Evolutionary conservation across 148 eudicot genomes (phyloP).

Genomic region (Amaranthus cruentus): DNA sequence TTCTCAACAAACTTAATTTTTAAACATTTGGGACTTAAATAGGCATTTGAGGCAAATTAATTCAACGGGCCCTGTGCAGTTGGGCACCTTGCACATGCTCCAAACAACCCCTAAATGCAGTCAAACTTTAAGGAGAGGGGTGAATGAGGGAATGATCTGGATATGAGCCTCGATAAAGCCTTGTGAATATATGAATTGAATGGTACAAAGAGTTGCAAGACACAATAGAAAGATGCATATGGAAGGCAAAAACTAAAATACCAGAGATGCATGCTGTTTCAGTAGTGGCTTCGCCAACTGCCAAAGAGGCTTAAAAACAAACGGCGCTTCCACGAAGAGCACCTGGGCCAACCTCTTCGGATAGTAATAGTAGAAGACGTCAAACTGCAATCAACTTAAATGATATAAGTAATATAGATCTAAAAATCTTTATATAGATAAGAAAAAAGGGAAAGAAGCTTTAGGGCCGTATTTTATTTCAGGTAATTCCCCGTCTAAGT

Average conservation of each 20-base stretch:
- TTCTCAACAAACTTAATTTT: too few species aligned
- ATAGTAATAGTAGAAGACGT: conserved; percentile 82
- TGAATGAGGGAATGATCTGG: neutral
- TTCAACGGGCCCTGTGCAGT: too few species aligned
- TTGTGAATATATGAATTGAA: neutral
- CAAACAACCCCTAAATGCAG: too few species aligned
- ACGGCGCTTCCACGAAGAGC: conserved; percentile 90
- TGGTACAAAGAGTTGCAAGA: neutral
- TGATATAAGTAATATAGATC: neutral
- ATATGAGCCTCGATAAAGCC: neutral
- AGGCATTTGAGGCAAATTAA: too few species aligned
- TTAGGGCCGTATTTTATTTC: too few species aligned
- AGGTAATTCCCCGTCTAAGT: too few species aligned
- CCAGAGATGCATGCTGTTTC: conserved; percentile 85
- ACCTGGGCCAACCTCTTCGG: conserved; percentile 78
- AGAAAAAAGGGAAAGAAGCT: too few species aligned
- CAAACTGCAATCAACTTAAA: conserved; percentile 59
- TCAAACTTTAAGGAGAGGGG: neutral
- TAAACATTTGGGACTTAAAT: too few species aligned
- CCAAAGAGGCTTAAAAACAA: conserved; percentile 83
- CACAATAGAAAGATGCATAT: neutral
- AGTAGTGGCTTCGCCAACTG: conserved; percentile 75
- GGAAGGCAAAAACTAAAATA: conserved; percentile 18
- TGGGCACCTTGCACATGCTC: too few species aligned
- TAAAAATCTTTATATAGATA: neutral